These are phyloP conservation scores for Ophiocordyceps polyrhachis-furcata DNA, from an alignment of 2,329 filamentous ascomycete genomes.

Conservation along the genomic window DNA sequence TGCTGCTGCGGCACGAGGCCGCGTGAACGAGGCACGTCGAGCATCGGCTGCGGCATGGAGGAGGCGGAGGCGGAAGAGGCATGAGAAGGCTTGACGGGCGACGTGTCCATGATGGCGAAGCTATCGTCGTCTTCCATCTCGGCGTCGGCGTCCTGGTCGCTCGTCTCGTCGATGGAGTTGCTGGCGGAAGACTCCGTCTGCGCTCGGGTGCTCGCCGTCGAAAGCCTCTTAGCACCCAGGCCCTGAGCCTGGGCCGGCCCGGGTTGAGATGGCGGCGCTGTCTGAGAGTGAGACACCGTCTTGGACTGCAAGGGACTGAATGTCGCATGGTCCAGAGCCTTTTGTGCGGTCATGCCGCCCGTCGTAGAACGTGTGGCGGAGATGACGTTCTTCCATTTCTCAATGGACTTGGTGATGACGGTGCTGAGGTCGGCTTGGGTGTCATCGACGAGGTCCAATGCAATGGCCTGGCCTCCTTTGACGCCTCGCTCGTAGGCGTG, in stretches of 20 bases:
- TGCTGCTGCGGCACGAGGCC: conserved; percentile 16
- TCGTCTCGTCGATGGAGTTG: conserved; percentile 26
- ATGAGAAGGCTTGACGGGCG: conserved; percentile 17
- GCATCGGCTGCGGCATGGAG: conserved; percentile 19
- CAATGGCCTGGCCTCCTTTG: conserved; percentile 21
- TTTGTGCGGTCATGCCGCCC: conserved; percentile 31
- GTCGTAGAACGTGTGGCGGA: conserved; percentile 25
- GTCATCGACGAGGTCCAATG: conserved; percentile 30
- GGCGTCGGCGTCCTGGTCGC: conserved; percentile 23
- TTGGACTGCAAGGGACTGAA: conserved; percentile 8
- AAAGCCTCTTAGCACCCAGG: conserved; percentile 8
- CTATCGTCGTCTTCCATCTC: conserved; percentile 42
- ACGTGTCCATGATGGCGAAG: conserved; percentile 29
- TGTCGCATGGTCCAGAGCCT: conserved; percentile 21
- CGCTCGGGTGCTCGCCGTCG: conserved; percentile 16
- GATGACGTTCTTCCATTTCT: conserved; percentile 43
- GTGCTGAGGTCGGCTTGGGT: conserved; percentile 31
- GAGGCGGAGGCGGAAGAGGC: conserved; percentile 3
- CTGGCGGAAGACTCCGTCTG: conserved; percentile 13
- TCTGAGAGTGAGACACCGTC: conserved; percentile 7
- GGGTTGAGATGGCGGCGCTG: conserved; percentile 7
- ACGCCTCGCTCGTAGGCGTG: conserved; percentile 26
- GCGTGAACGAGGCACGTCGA: conserved; percentile 25
- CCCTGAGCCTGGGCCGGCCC: conserved; percentile 4
- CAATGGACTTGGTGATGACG: conserved; percentile 34